These are phyloP conservation scores for Aquilaria sinensis DNA, from an alignment of 345 rosid genomes.

Conservation along the genomic window DNA sequence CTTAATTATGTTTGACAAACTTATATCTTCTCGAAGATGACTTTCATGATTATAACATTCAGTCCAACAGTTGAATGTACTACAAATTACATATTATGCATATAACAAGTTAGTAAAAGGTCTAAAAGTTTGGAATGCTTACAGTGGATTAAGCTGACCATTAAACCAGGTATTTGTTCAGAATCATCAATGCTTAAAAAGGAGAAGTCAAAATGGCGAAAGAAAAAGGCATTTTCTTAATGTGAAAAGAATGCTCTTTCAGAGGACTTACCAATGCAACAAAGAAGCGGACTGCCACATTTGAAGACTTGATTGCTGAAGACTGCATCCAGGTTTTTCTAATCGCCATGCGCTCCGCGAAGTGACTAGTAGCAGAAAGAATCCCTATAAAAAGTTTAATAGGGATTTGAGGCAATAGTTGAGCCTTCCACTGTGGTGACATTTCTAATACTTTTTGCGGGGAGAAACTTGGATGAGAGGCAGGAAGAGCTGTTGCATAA, in stretches of 20 bases:
- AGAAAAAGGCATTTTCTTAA: no score
- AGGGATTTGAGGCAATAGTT: conserved; percentile 43
- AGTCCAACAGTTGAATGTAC: no score
- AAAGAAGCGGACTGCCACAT: conserved; percentile 80
- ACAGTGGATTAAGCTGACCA: no score
- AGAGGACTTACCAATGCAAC: conserved; percentile 79
- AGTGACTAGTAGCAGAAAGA: conserved; percentile 95
- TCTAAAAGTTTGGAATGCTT: no score
- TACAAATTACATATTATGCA: no score
- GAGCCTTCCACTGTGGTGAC: conserved; percentile 80
- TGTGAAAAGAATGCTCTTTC: neutral
- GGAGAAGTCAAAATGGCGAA: neutral
- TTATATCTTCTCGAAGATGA: no score
- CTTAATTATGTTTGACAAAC: no score
- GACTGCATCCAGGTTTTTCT: conserved; percentile 99
- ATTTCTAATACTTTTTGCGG: conserved; percentile 81
- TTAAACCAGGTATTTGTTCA: no score
- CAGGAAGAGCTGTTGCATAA: conserved; percentile 88
- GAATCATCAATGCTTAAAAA: conserved; percentile 1
- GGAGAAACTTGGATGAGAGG: conserved; percentile 91
- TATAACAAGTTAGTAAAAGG: no score
- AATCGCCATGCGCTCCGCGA: conserved; percentile 95
- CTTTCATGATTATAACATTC: no score
- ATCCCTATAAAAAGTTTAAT: conserved; percentile 73
- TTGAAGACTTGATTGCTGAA: conserved; percentile 50